Evolutionary conservation across 225 moss, liverwort and hornwort genomes (phyloP).

Genomic region (Physcomitrellopsis africana): DNA sequence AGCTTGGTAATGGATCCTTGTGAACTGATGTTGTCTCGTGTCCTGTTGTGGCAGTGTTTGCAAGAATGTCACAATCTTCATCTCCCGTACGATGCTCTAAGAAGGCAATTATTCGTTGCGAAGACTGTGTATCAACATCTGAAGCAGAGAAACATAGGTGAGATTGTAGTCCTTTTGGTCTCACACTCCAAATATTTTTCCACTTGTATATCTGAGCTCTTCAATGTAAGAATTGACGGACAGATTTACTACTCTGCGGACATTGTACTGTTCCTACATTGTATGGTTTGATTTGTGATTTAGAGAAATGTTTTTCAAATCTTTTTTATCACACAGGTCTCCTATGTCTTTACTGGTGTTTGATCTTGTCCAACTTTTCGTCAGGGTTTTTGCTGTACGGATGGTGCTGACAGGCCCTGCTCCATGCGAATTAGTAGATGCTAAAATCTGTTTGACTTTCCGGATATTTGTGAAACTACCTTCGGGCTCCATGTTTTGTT

Average conservation of each 20-base stretch:
- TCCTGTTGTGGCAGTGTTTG: constrained; percentile 73
- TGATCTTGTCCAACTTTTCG: constrained; percentile 4
- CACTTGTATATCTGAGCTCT: not conserved
- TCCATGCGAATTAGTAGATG: constrained; percentile 97
- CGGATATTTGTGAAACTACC: constrained; percentile 97
- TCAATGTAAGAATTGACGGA: not conserved
- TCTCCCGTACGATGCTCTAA: constrained; percentile 91
- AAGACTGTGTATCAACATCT: constrained; percentile 72
- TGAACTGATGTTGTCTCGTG: constrained; percentile 12
- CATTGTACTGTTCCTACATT: constrained; percentile 12
- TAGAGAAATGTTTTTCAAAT: not conserved
- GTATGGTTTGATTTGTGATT: not conserved
- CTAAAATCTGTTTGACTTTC: constrained; percentile 97
- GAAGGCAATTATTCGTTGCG: constrained; percentile 81
- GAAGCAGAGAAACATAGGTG: constrained; percentile 69
- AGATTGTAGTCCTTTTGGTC: not conserved
- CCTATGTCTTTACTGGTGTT: constrained; percentile 6
- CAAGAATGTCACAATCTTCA: constrained; percentile 98
- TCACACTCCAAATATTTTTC: not conserved
- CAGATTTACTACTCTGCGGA: constrained; percentile 1
- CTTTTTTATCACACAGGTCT: not conserved
- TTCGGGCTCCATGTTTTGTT: constrained; percentile 98
- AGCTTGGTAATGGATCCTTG: constrained; percentile 1
- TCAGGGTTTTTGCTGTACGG: constrained; percentile 92
- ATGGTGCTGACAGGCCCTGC: constrained; percentile 95